phyloP scores from a whole-genome alignment of 805 yeast genomes.

The Hanseniaspora meyeri region DNA sequence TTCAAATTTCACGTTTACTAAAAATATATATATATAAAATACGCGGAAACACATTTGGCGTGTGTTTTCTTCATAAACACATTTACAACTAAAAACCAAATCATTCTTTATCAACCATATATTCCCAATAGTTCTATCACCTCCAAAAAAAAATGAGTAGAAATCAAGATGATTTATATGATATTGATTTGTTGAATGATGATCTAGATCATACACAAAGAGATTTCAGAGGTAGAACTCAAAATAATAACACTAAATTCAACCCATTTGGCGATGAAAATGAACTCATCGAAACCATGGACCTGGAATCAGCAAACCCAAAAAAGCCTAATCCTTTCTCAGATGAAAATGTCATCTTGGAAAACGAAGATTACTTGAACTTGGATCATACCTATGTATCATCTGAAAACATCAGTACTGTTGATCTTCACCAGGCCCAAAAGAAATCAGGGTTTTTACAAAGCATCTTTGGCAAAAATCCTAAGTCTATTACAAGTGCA shows the following conservation, averaged over 20 bases:
- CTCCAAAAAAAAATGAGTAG: neutral
- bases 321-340: conserved; percentile 27
- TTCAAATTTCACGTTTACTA: too few species aligned
- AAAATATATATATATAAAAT: too few species aligned
- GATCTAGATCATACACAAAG: conserved; percentile 15
- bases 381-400: neutral
- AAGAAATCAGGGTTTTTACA: conserved; percentile 19
- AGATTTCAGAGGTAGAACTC: conserved; percentile 12
- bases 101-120: neutral
- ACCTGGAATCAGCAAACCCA: conserved; percentile 29
- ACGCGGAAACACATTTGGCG: too few species aligned
- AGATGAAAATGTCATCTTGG: conserved; percentile 16
- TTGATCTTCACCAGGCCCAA: neutral
- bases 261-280: conserved; percentile 16
- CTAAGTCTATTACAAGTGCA: conserved; percentile 15
- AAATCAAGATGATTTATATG: conserved; percentile 29
- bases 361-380: neutral
- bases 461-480: conserved; percentile 17
- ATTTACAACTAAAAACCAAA: neutral
- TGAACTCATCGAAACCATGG: conserved; percentile 26
- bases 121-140: neutral
- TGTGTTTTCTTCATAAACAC: too few species aligned
- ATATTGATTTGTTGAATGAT: conserved; percentile 29
- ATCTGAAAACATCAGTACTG: neutral
- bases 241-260: conserved; percentile 13